A percentile compares a stretch with the other conserved stretches of the same genome.
phyloP scores from a whole-genome alignment of 2,329 filamentous ascomycete genomes.

The Colletotrichum paranaense region DNA sequence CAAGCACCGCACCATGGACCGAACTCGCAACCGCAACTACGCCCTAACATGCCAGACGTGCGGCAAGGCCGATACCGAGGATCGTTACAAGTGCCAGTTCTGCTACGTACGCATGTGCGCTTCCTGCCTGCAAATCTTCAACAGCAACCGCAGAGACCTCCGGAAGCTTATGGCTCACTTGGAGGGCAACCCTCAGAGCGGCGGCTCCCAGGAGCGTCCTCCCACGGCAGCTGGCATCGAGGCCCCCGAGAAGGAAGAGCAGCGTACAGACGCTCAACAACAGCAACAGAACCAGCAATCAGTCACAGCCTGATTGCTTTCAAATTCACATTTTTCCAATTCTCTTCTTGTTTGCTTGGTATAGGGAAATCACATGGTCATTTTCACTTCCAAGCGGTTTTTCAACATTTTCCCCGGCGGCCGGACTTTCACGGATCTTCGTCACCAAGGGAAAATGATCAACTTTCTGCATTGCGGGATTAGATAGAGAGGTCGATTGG shows the following conservation, averaged over 20 bases:
- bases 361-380: slow-evolving; percentile 16
- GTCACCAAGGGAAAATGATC: background rate
- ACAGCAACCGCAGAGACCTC: slow-evolving; percentile 55
- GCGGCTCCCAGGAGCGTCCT: background rate
- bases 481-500: slow-evolving; percentile 32
- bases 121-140: slow-evolving; percentile 56
- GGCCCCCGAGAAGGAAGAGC: background rate
- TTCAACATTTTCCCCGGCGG: background rate
- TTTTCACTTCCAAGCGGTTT: background rate
- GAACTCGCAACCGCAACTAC: slow-evolving; percentile 60
- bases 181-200: slow-evolving; percentile 32
- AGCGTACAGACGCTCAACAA: background rate
- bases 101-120: slow-evolving; percentile 65
- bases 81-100: slow-evolving; percentile 60
- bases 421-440: background rate
- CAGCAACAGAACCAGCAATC: background rate
- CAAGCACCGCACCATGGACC: slow-evolving; percentile 59
- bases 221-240: background rate
- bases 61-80: slow-evolving; percentile 54
- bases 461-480: slow-evolving; percentile 19
- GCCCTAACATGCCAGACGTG: slow-evolving; percentile 66
- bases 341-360: background rate
- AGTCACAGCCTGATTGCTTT: background rate
- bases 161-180: slow-evolving; percentile 51
- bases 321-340: background rate